Conservation (phyloP, 495 filamentous ascomycete genomes). For the Hyaloscypha variabilis region DNA sequence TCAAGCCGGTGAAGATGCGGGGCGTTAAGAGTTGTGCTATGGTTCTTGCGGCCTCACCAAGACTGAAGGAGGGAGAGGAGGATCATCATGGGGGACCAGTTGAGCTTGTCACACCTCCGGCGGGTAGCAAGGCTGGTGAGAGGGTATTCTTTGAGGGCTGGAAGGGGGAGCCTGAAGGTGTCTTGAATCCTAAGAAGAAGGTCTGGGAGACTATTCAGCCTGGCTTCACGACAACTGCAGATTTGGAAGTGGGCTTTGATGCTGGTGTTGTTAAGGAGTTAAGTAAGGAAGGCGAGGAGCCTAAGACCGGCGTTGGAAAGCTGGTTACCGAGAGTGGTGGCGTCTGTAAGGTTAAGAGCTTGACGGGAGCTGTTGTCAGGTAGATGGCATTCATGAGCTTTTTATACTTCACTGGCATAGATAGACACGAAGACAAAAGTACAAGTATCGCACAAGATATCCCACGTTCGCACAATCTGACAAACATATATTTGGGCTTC, state of each 20-base stretch:
- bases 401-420: not conserved
- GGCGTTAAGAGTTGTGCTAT: conserved; percentile 94
- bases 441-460: not conserved
- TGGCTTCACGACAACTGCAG: conserved; percentile 84
- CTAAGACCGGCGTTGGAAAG: conserved; percentile 66
- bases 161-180: conserved; percentile 86
- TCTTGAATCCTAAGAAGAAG: conserved; percentile 99
- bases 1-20: conserved; percentile 98
- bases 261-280: conserved; percentile 61
- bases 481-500: not conserved
- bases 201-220: conserved; percentile 95
- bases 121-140: conserved; percentile 78
- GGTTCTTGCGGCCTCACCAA: conserved; percentile 93
- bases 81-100: conserved; percentile 89
- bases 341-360: conserved; percentile 70
- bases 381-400: conserved; percentile 13
- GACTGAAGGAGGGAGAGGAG: conserved; percentile 71
- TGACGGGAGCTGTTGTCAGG: conserved; percentile 38
- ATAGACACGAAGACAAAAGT: conserved; percentile 11
- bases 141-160: conserved; percentile 93
- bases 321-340: conserved; percentile 72
- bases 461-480: not conserved
- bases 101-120: conserved; percentile 87
- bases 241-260: conserved; percentile 79
- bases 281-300: conserved; percentile 54